A percentile compares a stretch with the other conserved stretches of the same genome.
These are phyloP conservation scores for Kodamaea lidongshanica DNA, from an alignment of 805 yeast species.

Conservation along the genomic window DNA sequence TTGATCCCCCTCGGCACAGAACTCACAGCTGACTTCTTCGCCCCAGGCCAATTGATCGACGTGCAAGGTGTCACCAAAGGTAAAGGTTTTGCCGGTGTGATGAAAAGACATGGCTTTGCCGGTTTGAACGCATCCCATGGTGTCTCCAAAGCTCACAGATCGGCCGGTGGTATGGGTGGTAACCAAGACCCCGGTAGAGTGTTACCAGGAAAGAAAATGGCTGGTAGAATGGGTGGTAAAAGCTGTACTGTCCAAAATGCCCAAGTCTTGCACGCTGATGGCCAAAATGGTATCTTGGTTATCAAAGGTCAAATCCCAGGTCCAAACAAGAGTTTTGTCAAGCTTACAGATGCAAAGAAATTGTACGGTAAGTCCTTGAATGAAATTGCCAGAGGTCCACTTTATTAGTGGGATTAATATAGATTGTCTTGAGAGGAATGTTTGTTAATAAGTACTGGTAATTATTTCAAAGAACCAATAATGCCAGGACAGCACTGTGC, in stretches of 20 bases:
- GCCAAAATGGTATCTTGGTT: slow-evolving; percentile 71
- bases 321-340: slow-evolving; percentile 68
- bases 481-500: too few relatives aligned
- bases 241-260: slow-evolving; percentile 70
- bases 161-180: slow-evolving; percentile 96
- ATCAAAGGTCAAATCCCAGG: slow-evolving; percentile 93
- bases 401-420: slow-evolving; percentile 6
- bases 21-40: slow-evolving; percentile 77
- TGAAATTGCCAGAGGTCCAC: slow-evolving; percentile 8
- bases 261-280: slow-evolving; percentile 72
- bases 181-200: slow-evolving; percentile 95
- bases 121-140: slow-evolving; percentile 96
- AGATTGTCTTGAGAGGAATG: background rate
- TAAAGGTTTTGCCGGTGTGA: slow-evolving; percentile 96
- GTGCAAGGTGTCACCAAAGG: slow-evolving; percentile 77
- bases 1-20: slow-evolving; percentile 72
- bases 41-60: slow-evolving; percentile 79
- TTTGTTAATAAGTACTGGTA: too few relatives aligned
- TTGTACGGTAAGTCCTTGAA: slow-evolving; percentile 34
- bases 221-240: slow-evolving; percentile 90
- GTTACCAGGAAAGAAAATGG: slow-evolving; percentile 95
- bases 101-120: slow-evolving; percentile 86
- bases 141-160: slow-evolving; percentile 87
- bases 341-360: slow-evolving; percentile 73
- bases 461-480: too few relatives aligned